Percentiles rank a stretch among this genome's conserved stretches.
These are phyloP conservation scores for Leccinum uliginosum DNA, from an alignment of 768 basidiomycete species.

Conservation along the genomic window DNA sequence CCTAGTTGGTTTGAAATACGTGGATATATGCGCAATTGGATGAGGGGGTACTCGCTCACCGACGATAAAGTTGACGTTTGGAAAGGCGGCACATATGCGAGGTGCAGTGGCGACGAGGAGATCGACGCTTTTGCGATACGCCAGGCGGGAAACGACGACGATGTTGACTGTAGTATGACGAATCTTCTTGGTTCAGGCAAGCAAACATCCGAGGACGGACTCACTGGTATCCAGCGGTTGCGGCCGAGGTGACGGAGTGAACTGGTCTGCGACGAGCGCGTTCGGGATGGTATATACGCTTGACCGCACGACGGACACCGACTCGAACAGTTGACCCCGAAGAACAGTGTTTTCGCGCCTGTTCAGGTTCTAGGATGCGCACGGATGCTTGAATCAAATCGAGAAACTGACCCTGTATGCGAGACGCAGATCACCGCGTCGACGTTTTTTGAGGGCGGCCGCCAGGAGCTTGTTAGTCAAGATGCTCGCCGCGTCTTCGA, in stretches of 20 bases:
- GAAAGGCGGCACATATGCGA: conserved; percentile 78
- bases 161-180: conserved; percentile 67
- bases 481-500: conserved; percentile 95
- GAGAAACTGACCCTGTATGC: conserved; percentile 75
- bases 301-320: conserved; percentile 42
- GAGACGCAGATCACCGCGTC: conserved; percentile 96
- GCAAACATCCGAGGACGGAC: background rate
- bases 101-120: conserved; percentile 91
- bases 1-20: conserved; percentile 41
- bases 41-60: conserved; percentile 39
- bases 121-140: conserved; percentile 95
- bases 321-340: conserved; percentile 71
- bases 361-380: background rate
- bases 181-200: background rate
- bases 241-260: conserved; percentile 55
- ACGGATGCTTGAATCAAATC: background rate
- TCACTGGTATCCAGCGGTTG: conserved; percentile 54
- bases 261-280: conserved; percentile 81
- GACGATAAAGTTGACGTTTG: conserved; percentile 84
- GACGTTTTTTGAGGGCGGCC: conserved; percentile 82
- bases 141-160: conserved; percentile 83
- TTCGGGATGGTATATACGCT: conserved; percentile 93
- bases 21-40: background rate
- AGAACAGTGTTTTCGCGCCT: conserved; percentile 98
- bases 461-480: conserved; percentile 94